phyloP scores from a whole-genome alignment of 2,329 filamentous ascomycete species.

The Paecilomyces formosus region DNA sequence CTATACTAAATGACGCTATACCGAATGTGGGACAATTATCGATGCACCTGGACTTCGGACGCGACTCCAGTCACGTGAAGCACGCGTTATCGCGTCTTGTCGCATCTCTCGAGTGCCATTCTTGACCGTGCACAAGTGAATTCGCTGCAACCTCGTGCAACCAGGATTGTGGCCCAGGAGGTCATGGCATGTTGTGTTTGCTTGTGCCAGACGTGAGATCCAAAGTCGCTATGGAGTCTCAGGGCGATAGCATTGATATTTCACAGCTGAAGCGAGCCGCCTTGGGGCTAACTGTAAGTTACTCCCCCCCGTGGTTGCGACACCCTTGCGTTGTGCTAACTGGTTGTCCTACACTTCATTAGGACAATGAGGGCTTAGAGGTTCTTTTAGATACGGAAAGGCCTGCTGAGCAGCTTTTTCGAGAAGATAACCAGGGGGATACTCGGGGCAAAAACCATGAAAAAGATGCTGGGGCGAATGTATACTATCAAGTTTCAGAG shows the following conservation, averaged over 20 bases:
- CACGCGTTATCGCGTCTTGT: slow-evolving; percentile 1
- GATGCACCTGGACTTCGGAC: not conserved
- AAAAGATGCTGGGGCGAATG: slow-evolving; percentile 4
- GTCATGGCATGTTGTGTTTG: not conserved
- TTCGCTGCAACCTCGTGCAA: not conserved
- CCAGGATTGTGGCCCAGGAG: not conserved
- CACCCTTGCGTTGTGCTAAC: slow-evolving; percentile 21
- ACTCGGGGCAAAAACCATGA: not conserved
- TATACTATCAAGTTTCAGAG: slow-evolving; percentile 4
- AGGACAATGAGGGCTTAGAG: slow-evolving; percentile 25
- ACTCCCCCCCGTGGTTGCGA: slow-evolving; percentile 15
- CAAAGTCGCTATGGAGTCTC: slow-evolving; percentile 25
- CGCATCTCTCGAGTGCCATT: not conserved
- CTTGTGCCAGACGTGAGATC: not conserved
- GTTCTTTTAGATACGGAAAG: slow-evolving; percentile 7
- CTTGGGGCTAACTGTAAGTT: slow-evolving; percentile 30
- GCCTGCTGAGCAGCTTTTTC: slow-evolving; percentile 3
- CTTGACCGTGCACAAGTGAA: not conserved
- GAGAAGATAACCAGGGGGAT: not conserved
- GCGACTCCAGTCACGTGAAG: slow-evolving; percentile 1
- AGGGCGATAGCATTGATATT: slow-evolving; percentile 34
- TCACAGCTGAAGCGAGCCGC: slow-evolving; percentile 33
- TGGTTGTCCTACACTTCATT: slow-evolving; percentile 7
- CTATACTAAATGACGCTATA: not conserved
- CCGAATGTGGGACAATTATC: not conserved